Conservation (phyloP, 139 green algal species). For the Spirogloea muscicola region DNA sequence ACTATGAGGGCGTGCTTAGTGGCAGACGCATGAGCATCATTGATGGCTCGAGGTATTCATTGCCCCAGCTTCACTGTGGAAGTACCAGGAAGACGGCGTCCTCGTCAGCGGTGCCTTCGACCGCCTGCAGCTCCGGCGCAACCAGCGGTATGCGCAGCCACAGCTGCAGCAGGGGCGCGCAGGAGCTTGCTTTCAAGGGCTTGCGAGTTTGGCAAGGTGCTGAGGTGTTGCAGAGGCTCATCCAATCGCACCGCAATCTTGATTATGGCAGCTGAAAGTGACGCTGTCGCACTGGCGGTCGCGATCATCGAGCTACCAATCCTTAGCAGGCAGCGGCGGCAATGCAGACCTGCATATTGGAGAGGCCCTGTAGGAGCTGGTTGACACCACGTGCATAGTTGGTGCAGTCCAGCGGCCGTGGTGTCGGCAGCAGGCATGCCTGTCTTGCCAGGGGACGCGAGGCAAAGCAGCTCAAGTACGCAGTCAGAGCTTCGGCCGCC, state of each 20-base stretch:
- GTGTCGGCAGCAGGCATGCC: constrained; percentile 45
- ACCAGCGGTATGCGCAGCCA: constrained; percentile 78
- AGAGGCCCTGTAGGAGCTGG: constrained; percentile 61
- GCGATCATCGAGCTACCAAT: neutral
- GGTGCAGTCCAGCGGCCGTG: constrained; percentile 40
- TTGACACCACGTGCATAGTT: constrained; percentile 75
- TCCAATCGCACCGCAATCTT: too few species aligned
- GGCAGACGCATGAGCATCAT: too few species aligned
- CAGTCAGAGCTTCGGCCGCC: too few species aligned
- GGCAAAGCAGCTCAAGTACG: too few species aligned
- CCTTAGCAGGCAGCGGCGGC: neutral
- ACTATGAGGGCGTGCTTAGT: too few species aligned
- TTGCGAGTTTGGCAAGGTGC: too few species aligned
- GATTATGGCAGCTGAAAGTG: too few species aligned
- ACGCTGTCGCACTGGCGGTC: too few species aligned
- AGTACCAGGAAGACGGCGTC: constrained; percentile 24
- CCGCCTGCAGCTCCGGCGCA: constrained; percentile 23
- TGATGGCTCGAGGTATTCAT: too few species aligned
- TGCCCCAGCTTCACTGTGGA: too few species aligned
- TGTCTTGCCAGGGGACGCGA: neutral
- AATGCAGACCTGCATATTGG: constrained; percentile 43
- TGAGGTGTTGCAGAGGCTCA: too few species aligned
- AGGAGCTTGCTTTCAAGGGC: too few species aligned
- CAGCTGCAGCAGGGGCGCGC: constrained; percentile 56
- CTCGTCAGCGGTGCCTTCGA: constrained; percentile 23